Percentiles rank a stretch among this genome's conserved stretches.
These are phyloP conservation scores for Paraurostyla sp. DNA, from an alignment of 73 alveolate genomes.

Conservation along the genomic window DNA sequence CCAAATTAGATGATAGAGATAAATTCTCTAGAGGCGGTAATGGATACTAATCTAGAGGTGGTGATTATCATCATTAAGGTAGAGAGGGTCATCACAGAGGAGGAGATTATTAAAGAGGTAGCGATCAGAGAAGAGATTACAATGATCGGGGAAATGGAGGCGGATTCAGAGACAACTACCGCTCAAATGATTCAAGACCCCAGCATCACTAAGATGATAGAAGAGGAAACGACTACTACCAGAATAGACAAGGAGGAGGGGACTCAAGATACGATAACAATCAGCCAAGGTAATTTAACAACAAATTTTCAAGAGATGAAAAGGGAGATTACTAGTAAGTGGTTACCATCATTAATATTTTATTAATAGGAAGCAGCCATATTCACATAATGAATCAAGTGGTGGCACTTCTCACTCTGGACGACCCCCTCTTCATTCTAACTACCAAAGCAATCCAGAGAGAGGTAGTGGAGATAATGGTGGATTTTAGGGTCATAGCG, in stretches of 20 bases:
- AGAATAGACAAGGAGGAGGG: no score
- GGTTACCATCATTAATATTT: background rate
- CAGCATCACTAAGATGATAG: background rate
- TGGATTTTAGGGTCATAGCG: background rate
- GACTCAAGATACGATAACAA: background rate
- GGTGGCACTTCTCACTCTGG: background rate
- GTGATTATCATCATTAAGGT: background rate
- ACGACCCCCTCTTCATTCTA: background rate
- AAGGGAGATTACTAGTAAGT: slow-evolving; percentile 29
- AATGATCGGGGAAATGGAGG: background rate
- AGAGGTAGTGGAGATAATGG: background rate
- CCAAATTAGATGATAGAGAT: no score
- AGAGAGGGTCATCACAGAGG: background rate
- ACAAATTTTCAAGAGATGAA: no score
- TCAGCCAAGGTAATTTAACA: no score
- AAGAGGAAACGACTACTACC: background rate
- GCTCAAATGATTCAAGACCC: background rate
- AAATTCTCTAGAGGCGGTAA: background rate
- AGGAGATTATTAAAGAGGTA: background rate
- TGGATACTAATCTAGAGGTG: background rate
- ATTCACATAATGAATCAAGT: background rate
- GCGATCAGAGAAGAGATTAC: background rate
- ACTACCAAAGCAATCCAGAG: no score
- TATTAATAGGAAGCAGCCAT: background rate
- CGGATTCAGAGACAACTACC: background rate